Evolutionary conservation across 192 early-diverging fungal genomes (phyloP), one percentile per base, ranked within the genome.

Genomic region (Geranomyces michiganensis): DNA sequence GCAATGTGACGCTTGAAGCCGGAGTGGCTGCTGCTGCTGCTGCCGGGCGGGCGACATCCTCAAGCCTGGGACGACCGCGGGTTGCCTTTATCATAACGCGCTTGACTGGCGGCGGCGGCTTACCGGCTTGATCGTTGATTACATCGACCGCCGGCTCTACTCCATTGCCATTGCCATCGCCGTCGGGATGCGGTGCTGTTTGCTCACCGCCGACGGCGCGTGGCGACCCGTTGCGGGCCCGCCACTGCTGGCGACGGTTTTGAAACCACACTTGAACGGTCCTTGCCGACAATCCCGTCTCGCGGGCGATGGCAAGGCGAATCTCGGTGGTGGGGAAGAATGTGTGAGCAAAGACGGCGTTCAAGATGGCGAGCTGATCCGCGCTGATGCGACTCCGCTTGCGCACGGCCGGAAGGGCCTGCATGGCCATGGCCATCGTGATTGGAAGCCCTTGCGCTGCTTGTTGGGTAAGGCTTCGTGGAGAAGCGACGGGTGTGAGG

Each of bases 191-290:
- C 5, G 36, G 3, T 41, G 36, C 36, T n/a, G n/a, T n/a, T n/a
- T n/a, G 48, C 55, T 56, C 26, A 19, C 30, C 1, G 55, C 55
- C 2, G 17, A 29, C 26, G 17, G 55, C 55, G 17, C 12, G 56
- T 8, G 58, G 36, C 3, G 32, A 24, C 15, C 65, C 67, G 14
- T 74, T 53, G 27, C 31, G 47, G 7, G 70, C 45, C 7, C 70
- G 67, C 72, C 72, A 75, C 56, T 87, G 88, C 73, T 96, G 94
- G 43, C 94, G 88, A 71, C 90, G 91, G 84, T 96, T 96, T 74
- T 96, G 94, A 76, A 96, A 96, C 94, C 94, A 96, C 46, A 96
- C 92, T 78, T 96, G 94, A 30, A 96, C 93, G 0, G 91, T 91
- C 32, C 93, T 84, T 27, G 91, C 91, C 33, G 90, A 89, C 94